A percentile compares a stretch with the other conserved stretches of the same genome.
These are phyloP conservation scores for Stephania yunnanensis DNA, from an alignment of 164 flowering plant species.

Conservation along the genomic window DNA sequence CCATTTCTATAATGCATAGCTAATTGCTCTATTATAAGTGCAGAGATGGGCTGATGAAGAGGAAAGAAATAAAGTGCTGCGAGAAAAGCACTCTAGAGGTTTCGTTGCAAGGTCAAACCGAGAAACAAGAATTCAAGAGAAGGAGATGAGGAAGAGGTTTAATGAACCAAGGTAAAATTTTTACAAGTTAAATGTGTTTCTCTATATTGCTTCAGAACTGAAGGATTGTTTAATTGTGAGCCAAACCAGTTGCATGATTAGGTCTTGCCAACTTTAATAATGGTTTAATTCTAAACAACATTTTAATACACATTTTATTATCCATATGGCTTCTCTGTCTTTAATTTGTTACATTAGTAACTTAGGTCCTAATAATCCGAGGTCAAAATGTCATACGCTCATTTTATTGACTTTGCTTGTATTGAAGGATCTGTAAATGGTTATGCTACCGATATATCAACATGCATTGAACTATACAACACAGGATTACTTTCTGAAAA, in stretches of 20 bases:
- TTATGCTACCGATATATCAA: too few species aligned
- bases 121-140: slow-evolving; percentile 48
- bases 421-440: too few species aligned
- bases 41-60: slow-evolving; percentile 81
- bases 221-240: neutral
- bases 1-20: slow-evolving; percentile 1
- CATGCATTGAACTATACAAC: too few species aligned
- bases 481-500: neutral
- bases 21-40: slow-evolving; percentile 10
- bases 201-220: neutral
- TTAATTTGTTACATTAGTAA: too few species aligned
- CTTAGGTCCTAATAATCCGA: too few species aligned
- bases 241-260: neutral
- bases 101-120: slow-evolving; percentile 50
- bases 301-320: too few species aligned
- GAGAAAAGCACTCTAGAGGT: slow-evolving; percentile 77
- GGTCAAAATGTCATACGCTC: too few species aligned
- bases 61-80: slow-evolving; percentile 44
- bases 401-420: too few species aligned
- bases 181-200: neutral
- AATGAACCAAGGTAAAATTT: slow-evolving; percentile 30
- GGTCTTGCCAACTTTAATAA: too few species aligned
- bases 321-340: too few species aligned
- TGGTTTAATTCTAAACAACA: too few species aligned
- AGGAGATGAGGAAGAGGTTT: slow-evolving; percentile 37